A percentile compares a stretch with the other conserved stretches of the same genome.
Evolutionary conservation across 1,139 yeast species (phyloP).

Genomic region (Yamadazyma kanchanaburiensis): DNA sequence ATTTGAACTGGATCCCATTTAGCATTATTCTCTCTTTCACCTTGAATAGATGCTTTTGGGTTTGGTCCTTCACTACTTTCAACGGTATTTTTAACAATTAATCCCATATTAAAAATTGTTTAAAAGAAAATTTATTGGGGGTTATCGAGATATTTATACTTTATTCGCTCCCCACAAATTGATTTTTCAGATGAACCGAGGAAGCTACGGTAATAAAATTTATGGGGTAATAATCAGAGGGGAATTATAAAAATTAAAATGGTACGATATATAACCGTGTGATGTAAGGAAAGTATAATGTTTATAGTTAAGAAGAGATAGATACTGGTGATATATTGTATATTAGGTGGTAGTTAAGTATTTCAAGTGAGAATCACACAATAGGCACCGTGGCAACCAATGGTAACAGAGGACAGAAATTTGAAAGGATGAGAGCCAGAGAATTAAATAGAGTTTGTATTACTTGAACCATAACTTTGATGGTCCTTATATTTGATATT

Average conservation of each 20-base stretch:
- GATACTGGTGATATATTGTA: no score
- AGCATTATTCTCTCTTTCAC: conserved; percentile 28
- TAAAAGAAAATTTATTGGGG: neutral
- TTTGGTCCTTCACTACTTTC: conserved; percentile 25
- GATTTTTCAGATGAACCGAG: conserved; percentile 2
- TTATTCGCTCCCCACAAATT: conserved; percentile 6
- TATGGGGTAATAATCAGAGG: no score
- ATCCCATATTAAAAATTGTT: conserved; percentile 3
- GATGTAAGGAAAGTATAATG: no score
- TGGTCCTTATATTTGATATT: no score
- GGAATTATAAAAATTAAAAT: no score
- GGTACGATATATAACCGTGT: no score
- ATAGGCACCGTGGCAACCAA: conserved; percentile 68
- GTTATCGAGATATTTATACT: conserved; percentile 1
- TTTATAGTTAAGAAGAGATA: no score
- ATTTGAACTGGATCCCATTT: conserved; percentile 40
- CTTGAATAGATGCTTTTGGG: conserved; percentile 32
- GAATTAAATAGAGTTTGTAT: no score
- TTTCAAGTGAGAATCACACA: no score
- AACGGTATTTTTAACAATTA: conserved; percentile 10
- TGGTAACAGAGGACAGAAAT: conserved; percentile 57
- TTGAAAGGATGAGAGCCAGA: conserved; percentile 48
- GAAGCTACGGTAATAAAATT: no score
- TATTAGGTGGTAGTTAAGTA: no score
- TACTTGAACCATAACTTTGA: no score